Percentiles rank a stretch among this genome's conserved stretches.
Evolutionary conservation across 768 basidiomycete species (phyloP).

Genomic region (Psilocybe tampanensis): DNA sequence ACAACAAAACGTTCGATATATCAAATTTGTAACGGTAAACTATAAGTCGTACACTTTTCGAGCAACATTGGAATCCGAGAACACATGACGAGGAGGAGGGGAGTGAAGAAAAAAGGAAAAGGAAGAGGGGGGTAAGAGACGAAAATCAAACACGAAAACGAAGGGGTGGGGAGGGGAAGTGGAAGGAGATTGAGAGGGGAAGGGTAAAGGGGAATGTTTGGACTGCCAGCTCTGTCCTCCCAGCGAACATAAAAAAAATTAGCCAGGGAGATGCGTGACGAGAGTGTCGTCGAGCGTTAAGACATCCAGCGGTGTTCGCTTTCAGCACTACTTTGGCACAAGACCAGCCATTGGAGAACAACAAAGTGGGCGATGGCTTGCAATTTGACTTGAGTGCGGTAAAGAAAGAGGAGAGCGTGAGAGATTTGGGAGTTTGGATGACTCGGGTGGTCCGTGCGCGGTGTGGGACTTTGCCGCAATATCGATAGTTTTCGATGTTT

Average conservation of each 20-base stretch:
- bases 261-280: constrained; percentile 25
- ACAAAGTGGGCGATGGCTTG: constrained; percentile 30
- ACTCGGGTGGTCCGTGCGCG: background rate
- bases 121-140: too few relatives aligned
- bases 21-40: background rate
- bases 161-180: background rate
- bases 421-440: background rate
- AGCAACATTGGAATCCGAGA: background rate
- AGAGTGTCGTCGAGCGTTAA: constrained; percentile 36
- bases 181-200: too few relatives aligned
- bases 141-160: too few relatives aligned
- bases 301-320: constrained; percentile 32
- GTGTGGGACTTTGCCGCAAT: too few relatives aligned
- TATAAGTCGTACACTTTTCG: background rate
- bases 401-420: constrained; percentile 23
- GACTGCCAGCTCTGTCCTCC: constrained; percentile 42
- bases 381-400: constrained; percentile 51
- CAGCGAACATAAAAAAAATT: constrained; percentile 6
- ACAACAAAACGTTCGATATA: background rate
- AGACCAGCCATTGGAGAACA: constrained; percentile 35
- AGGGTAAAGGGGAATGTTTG: constrained; percentile 29
- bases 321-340: constrained; percentile 47
- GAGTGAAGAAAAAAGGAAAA: too few relatives aligned
- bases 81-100: background rate
- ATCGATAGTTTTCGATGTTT: too few relatives aligned